These are phyloP conservation scores for Cordyceps cateniannulata DNA, from an alignment of 2,329 filamentous ascomycete species.

Conservation along the genomic window DNA sequence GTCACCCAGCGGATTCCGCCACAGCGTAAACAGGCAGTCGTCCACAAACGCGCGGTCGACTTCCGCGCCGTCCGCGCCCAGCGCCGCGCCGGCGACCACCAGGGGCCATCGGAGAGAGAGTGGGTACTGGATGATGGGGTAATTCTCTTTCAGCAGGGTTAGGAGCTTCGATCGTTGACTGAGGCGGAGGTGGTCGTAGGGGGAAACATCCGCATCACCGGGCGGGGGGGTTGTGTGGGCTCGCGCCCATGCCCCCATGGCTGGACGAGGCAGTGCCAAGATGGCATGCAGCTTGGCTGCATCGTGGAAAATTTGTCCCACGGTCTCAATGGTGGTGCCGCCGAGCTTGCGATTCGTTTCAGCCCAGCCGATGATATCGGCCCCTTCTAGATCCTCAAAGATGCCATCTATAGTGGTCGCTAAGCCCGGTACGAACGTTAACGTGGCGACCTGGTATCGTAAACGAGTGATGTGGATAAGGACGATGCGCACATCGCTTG, in stretches of 20 bases:
- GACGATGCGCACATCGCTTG: not conserved
- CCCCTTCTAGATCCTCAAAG: not conserved
- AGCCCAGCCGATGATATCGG: not conserved
- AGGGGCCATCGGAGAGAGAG: not conserved
- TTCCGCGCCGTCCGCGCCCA: not conserved
- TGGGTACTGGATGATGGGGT: not conserved
- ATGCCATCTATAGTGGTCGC: not conserved
- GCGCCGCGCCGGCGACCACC: not conserved
- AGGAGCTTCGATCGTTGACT: not conserved
- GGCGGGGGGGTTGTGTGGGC: not conserved
- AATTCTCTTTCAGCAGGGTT: not conserved
- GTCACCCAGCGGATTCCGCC: not conserved
- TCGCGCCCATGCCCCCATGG: not conserved
- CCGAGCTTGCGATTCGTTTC: too few species aligned
- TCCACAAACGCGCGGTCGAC: not conserved
- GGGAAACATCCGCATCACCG: not conserved
- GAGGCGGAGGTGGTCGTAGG: not conserved
- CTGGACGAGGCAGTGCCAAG: not conserved
- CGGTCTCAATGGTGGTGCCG: not conserved
- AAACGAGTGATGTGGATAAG: not conserved
- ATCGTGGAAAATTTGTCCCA: not conserved
- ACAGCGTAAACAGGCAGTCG: not conserved
- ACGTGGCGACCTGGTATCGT: not conserved
- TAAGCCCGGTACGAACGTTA: not conserved
- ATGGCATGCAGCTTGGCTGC: not conserved